Base-by-base conservation (phyloP, 2,329 filamentous ascomycete species). In the Leptosphaerulina australis region DNA sequence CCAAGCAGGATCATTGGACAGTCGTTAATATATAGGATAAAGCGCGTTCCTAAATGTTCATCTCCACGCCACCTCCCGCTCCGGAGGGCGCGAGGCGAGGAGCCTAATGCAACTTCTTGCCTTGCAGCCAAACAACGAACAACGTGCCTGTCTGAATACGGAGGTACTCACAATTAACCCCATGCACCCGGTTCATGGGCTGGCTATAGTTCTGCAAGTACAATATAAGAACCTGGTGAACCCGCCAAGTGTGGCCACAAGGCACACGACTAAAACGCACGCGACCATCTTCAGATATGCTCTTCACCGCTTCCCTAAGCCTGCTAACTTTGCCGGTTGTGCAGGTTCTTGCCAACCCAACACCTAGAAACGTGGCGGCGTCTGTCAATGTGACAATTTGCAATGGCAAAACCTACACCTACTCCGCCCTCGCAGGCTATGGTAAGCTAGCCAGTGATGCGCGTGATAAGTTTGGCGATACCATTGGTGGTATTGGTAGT, bases 391-490 rank as follows among this genome's bases (percentile, higher is more conserved):
- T 59, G 29, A 69, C 82, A 5, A 80, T 72, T 11, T 88, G 86
- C 69, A 83, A 82, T 58, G 82, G 82, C 39, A 78, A 83, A 54
- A 77, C 72, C 0, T 90, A 87, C 62, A 77, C 81, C n/a, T 90
- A 90, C 66, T 75, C 86, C 43, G 77, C 81, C 49, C 80, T 91
- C 8, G 85, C 83, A 4, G 87, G 87, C 8, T 90, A 85, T 63
- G 87, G 87, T 4, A 80, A 77, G 46, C 71, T 90, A 3, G 72
- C 81, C 0, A 77, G 77, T 24, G 78, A 85, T 61, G 79, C 80
- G 2, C 75, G 79, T 24, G 88, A 90, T 72, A 85, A 86, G 64
- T 86, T 81, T 58, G 85, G 85, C 22, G 87, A 90, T 64, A 90
- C 86, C 0, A 74, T 90, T 22, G 85, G 84, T 28, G 84, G 85